Base-by-base conservation (phyloP, 495 filamentous ascomycete genomes). In the Aspergillus sclerotioniger region DNA sequence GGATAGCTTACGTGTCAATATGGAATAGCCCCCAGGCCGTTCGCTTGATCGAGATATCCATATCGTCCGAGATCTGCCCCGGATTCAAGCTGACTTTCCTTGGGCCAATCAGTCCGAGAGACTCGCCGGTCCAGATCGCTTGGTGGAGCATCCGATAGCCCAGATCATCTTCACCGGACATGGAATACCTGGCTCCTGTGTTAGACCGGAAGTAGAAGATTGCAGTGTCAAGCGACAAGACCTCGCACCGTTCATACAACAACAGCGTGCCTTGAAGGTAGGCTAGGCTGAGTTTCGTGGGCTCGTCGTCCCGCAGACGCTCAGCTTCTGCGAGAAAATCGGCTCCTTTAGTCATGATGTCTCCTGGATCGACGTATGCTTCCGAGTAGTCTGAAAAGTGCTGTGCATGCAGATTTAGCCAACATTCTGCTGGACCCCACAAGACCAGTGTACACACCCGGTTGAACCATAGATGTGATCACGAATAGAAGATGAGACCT, bases 371-470 rank as follows among this genome's bases (percentile, higher is more conserved):
- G 21, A 69, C 70, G 53, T 79, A 79, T 35, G 71, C 69, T 60
- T 78, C 76, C 1, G 71, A 72, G 47, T 75, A 78, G 37, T 79
- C 76, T 1, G 74, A 79, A 45, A 72, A 79, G 57, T 76, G 72
- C 76, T 79, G 49, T 13, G 21, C 4, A 10, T 3, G 32, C 5
- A 41, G 17, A 16, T 13, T 20, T 45, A 28, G 17, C 20, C 31
- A 5, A 13, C 28, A 41, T 51, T 37, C 50, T 1, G 5, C 5
- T 6, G n/a, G 3, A 3, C 37, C 13, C 37, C 37, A n/a, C 37
- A n/a, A 41, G 37, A 41, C 13, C 37, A 15, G 13, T 15, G n/a
- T 41, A 41, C 37, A 41, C 37, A 41, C 46, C 28, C 20, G 28
- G 46, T 49, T 29, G 10, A 49, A 25, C 46, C 19, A 9, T 29